Evolutionary conservation across 331 rosid genomes (phyloP).

Genomic region (Telfairia occidentalis): DNA sequence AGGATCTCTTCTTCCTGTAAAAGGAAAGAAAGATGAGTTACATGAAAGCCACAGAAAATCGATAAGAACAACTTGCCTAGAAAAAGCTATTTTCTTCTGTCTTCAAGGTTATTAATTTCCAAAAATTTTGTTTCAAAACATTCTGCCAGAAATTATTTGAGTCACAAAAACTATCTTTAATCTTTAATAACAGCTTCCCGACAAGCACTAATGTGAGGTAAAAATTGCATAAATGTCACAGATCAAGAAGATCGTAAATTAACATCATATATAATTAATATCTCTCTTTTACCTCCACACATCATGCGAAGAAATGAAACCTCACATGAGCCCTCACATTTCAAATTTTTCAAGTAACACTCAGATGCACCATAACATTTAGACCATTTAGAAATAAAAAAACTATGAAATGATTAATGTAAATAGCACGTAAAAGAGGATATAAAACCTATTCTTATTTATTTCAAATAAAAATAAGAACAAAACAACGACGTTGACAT

Average conservation of each 20-base stretch:
- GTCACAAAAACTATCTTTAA: background rate
- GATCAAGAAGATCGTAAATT: background rate
- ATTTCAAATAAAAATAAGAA: background rate
- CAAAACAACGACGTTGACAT: background rate
- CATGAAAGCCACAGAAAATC: background rate
- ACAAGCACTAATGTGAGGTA: background rate
- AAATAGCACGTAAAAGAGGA: background rate
- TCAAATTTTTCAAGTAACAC: background rate
- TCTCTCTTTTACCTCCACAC: background rate
- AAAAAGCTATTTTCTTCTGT: background rate
- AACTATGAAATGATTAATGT: background rate
- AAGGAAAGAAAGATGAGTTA: slow-evolving; percentile 15
- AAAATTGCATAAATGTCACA: background rate
- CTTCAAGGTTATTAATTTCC: background rate
- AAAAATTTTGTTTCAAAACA: background rate
- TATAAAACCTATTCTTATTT: background rate
- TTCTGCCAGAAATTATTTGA: background rate
- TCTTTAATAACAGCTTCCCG: background rate
- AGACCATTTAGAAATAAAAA: background rate
- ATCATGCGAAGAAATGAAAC: background rate
- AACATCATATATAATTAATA: background rate
- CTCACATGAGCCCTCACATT: background rate
- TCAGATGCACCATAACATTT: too few species aligned
- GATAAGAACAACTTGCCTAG: background rate
- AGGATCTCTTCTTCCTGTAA: slow-evolving; percentile 76